phyloP scores from a whole-genome alignment of 352 stramenopile species.

The Globisporangium iwayamae region DNA sequence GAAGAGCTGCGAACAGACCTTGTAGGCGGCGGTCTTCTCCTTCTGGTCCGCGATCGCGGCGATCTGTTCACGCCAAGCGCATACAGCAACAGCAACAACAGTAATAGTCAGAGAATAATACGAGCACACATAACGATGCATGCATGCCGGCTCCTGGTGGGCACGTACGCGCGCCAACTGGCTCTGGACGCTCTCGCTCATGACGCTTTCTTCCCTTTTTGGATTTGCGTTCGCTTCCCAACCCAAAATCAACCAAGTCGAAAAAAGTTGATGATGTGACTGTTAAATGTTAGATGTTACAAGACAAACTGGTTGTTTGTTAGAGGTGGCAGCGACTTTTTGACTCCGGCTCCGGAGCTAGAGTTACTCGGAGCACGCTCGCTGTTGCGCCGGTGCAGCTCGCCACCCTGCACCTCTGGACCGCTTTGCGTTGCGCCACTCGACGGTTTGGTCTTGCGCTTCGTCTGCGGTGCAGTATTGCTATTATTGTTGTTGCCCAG shows the following conservation, averaged over 20 bases:
- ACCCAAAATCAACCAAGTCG: slow-evolving; percentile 4
- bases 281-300: slow-evolving; percentile 3
- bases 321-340: slow-evolving; percentile 49
- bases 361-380: slow-evolving; percentile 25
- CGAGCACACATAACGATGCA: not conserved
- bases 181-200: slow-evolving; percentile 25
- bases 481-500: slow-evolving; percentile 12
- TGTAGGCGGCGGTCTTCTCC: slow-evolving; percentile 73
- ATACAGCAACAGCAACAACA: not conserved
- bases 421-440: not conserved
- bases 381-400: slow-evolving; percentile 47
- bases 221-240: slow-evolving; percentile 3
- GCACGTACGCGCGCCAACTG: slow-evolving; percentile 51
- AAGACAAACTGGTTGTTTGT: slow-evolving; percentile 45
- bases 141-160: not conserved
- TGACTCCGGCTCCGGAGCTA: slow-evolving; percentile 14
- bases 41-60: slow-evolving; percentile 67
- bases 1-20: slow-evolving; percentile 28
- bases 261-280: not conserved
- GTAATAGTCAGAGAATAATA: not conserved
- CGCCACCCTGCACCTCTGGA: slow-evolving; percentile 10
- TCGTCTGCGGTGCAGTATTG: slow-evolving; percentile 22
- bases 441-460: slow-evolving; percentile 39
- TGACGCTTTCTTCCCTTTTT: slow-evolving; percentile 16
- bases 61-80: slow-evolving; percentile 35